Evolutionary conservation across 2,329 filamentous ascomycete genomes (phyloP).

Genomic region (Pestalotiopsis sp.): DNA sequence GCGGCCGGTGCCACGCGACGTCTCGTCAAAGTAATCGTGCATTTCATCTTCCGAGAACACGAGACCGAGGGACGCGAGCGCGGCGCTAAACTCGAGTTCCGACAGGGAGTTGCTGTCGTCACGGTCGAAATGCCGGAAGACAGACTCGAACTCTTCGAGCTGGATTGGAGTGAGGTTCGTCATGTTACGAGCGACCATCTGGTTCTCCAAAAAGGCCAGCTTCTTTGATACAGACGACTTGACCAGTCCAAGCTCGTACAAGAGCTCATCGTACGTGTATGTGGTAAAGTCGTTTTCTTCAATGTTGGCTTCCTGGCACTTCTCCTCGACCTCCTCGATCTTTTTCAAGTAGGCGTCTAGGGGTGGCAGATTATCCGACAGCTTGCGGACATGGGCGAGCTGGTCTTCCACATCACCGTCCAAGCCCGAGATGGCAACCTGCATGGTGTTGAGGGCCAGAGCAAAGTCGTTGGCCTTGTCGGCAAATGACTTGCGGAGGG

Average conservation of each 20-base stretch:
- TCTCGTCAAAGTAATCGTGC: constrained; percentile 91
- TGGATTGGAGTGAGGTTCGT: constrained; percentile 98
- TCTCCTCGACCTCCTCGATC: constrained; percentile 82
- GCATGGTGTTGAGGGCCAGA: constrained; percentile 90
- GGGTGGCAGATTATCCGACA: constrained; percentile 83
- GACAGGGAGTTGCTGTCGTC: constrained; percentile 88
- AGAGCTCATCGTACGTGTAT: constrained; percentile 95
- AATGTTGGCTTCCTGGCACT: constrained; percentile 95
- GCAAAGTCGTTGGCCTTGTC: constrained; percentile 99
- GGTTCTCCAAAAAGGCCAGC: constrained; percentile 93
- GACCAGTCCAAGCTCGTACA: constrained; percentile 90
- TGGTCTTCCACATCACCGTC: constrained; percentile 98
- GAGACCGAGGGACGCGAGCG: constrained; percentile 89
- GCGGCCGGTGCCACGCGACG: constrained; percentile 75
- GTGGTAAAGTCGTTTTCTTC: constrained; percentile 99
- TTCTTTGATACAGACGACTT: constrained; percentile 95
- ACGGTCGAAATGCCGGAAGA: constrained; percentile 96
- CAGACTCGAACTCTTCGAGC: constrained; percentile 96
- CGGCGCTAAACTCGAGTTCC: constrained; percentile 94
- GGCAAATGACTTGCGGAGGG: constrained; percentile 86
- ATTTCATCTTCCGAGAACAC: constrained; percentile 98
- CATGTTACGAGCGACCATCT: constrained; percentile 98
- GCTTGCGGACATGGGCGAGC: constrained; percentile 79
- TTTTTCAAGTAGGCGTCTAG: constrained; percentile 90
- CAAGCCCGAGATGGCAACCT: constrained; percentile 91